phyloP scores from a whole-genome alignment of 1,284 basidiomycete species.

The Malassezia dermatis region DNA sequence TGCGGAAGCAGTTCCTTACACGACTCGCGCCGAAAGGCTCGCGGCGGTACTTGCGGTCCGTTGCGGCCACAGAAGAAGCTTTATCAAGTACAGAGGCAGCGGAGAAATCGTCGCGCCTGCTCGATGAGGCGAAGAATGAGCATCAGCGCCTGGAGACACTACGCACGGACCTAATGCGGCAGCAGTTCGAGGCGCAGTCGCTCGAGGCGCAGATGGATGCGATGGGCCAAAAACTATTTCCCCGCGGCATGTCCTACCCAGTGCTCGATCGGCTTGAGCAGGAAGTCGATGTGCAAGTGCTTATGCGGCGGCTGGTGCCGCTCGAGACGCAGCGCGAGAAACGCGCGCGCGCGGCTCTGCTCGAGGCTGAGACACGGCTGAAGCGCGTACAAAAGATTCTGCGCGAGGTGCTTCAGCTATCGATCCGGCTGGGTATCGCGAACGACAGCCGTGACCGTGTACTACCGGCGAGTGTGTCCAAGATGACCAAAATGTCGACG shows the following conservation, averaged over 20 bases:
- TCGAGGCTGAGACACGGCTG: conserved; percentile 17
- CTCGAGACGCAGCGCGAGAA: conserved; percentile 28
- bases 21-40: background rate
- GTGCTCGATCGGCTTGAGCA: conserved; percentile 21
- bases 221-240: conserved; percentile 17
- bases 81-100: background rate
- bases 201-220: background rate
- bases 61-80: background rate
- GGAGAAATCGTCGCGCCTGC: background rate
- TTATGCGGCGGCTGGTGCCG: conserved; percentile 19
- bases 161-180: conserved; percentile 17
- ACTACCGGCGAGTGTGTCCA: conserved; percentile 13
- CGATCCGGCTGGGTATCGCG: conserved; percentile 29
- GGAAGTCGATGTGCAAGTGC: conserved; percentile 23
- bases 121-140: conserved; percentile 9
- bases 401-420: conserved; percentile 22
- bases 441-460: conserved; percentile 24
- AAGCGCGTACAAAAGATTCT: conserved; percentile 21
- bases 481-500: conserved; percentile 19
- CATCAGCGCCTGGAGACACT: conserved; percentile 17
- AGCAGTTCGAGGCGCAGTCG: conserved; percentile 7
- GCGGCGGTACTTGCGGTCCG: background rate
- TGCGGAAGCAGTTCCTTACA: background rate
- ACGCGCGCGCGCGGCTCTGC: conserved; percentile 23
- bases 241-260: conserved; percentile 17